Conservation (phyloP, 768 basidiomycete genomes). For the Termitomyces sp. region DNA sequence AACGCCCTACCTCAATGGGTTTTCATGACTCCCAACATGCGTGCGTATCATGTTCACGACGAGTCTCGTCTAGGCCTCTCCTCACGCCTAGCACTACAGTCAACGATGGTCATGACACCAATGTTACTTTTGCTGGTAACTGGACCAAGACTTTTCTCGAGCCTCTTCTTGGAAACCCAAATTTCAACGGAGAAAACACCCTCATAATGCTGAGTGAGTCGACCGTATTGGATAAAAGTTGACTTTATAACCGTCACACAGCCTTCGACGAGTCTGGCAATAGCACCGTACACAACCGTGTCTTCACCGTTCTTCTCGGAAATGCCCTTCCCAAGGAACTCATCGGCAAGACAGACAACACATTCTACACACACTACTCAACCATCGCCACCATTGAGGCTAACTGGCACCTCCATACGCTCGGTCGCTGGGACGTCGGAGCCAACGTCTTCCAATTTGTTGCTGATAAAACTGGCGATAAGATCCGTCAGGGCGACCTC, state of each 20-base stretch:
- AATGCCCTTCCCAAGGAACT: constrained; percentile 37
- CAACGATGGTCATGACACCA: constrained; percentile 61
- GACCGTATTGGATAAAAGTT: constrained; percentile 12
- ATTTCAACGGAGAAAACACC: constrained; percentile 51
- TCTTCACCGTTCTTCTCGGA: constrained; percentile 39
- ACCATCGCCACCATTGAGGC: constrained; percentile 48
- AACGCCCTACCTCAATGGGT: constrained; percentile 52
- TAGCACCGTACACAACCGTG: constrained; percentile 35
- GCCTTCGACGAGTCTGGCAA: constrained; percentile 53
- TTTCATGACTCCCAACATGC: constrained; percentile 59
- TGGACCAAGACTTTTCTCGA: constrained; percentile 48
- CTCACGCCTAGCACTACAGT: constrained; percentile 13
- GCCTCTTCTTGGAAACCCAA: constrained; percentile 42
- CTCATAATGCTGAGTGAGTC: constrained; percentile 50
- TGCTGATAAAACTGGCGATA: constrained; percentile 40
- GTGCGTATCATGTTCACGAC: constrained; percentile 4
- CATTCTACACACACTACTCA: constrained; percentile 62
- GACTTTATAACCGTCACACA: background rate
- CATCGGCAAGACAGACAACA: constrained; percentile 42
- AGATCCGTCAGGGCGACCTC: constrained; percentile 15
- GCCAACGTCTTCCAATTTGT: constrained; percentile 52
- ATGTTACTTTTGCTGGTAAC: constrained; percentile 36
- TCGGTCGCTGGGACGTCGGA: constrained; percentile 37
- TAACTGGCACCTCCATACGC: constrained; percentile 59
- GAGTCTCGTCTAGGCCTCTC: background rate